A percentile compares a stretch with the other conserved stretches of the same genome.
Evolutionary conservation across 257 asterid genomes (phyloP).

Genomic region (Forsythia suspensa): DNA sequence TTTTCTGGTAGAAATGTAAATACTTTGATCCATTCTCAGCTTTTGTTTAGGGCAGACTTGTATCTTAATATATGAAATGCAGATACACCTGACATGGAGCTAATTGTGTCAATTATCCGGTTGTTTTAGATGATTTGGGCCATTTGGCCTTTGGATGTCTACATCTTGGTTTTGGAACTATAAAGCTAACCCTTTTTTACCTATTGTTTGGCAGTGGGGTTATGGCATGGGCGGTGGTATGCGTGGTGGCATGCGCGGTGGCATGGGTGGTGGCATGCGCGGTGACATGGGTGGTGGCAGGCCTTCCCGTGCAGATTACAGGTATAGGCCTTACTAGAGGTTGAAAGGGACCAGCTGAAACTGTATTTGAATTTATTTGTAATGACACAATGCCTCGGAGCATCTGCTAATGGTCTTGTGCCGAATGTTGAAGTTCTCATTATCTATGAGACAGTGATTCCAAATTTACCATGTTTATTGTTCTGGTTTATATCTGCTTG

Average conservation of each 20-base stretch:
- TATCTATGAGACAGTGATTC: background rate
- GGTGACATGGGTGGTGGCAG: conserved; percentile 48
- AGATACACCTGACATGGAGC: background rate
- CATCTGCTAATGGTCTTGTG: background rate
- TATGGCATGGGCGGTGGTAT: conserved; percentile 78
- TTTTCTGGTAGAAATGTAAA: background rate
- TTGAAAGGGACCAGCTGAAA: background rate
- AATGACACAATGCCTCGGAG: background rate
- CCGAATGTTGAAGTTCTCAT: background rate
- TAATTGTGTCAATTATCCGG: background rate
- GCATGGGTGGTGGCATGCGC: conserved; percentile 23
- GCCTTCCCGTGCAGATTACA: conserved; percentile 77
- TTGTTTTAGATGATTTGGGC: background rate
- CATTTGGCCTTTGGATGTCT: background rate
- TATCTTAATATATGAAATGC: background rate
- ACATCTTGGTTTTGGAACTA: background rate
- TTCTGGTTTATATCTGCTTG: background rate
- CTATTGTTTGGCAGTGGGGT: conserved; percentile 73
- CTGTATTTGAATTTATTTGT: conserved; percentile 3
- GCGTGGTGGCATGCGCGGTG: conserved; percentile 19
- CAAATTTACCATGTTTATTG: background rate
- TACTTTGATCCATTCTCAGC: background rate
- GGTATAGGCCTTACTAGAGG: conserved; percentile 82
- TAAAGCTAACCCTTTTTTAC: conserved; percentile 12
- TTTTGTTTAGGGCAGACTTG: background rate